Percentiles rank a stretch among this genome's conserved stretches.
These are phyloP conservation scores for Phaeosphaeria sp. DNA, from an alignment of 2,329 filamentous ascomycete genomes.

Conservation along the genomic window DNA sequence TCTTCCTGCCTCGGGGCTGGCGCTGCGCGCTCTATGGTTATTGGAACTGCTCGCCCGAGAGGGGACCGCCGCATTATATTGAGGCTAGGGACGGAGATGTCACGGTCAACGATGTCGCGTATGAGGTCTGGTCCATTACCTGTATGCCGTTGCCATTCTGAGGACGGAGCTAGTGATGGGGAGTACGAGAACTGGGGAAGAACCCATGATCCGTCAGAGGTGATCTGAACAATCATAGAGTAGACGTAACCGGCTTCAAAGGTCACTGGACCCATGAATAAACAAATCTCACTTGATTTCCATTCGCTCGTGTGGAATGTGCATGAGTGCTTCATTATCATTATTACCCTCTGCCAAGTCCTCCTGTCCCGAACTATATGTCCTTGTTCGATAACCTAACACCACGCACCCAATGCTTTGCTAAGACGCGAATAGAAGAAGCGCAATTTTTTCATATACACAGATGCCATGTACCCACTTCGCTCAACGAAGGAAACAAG, in stretches of 20 bases:
- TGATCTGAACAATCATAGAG: not conserved
- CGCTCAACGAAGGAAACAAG: not conserved
- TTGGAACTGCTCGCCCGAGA: not conserved
- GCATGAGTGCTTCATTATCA: not conserved
- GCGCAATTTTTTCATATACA: not conserved
- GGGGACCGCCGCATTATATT: not conserved
- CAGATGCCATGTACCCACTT: not conserved
- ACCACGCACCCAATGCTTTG: conserved; percentile 1
- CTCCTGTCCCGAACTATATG: not conserved
- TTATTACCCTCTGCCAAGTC: not conserved
- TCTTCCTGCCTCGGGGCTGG: not conserved
- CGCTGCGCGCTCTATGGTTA: not conserved
- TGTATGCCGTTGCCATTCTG: not conserved
- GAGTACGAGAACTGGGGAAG: too few species aligned
- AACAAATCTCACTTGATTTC: not conserved
- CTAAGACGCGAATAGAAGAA: not conserved
- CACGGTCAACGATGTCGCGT: not conserved
- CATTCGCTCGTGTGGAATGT: not conserved
- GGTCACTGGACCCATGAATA: not conserved
- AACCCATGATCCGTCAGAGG: not conserved
- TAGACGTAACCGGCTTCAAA: not conserved
- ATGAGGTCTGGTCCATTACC: not conserved
- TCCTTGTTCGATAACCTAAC: not conserved
- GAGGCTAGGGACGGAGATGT: not conserved
- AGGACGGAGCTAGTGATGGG: too few species aligned